Conservation (phyloP, 1,284 basidiomycete species). For the Grifola frondosa region DNA sequence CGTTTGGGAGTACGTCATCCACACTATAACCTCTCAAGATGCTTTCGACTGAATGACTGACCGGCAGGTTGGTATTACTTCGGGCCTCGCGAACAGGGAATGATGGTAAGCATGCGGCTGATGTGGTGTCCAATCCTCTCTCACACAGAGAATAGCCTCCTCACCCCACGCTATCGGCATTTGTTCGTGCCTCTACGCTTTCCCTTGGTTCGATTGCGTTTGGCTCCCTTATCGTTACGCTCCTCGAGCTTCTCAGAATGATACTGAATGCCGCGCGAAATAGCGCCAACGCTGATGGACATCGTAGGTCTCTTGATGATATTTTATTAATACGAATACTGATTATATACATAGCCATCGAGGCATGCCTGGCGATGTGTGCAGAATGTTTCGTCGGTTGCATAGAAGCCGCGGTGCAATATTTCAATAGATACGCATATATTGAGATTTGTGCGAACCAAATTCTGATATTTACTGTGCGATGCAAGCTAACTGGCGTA, state of each 20-base stretch:
- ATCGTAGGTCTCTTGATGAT: conserved; percentile 53
- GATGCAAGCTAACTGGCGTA: not conserved
- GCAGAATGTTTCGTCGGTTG: conserved; percentile 81
- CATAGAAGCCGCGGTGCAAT: conserved; percentile 70
- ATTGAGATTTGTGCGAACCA: conserved; percentile 68
- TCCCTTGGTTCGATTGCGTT: conserved; percentile 90
- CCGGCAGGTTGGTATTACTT: conserved; percentile 69
- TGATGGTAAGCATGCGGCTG: conserved; percentile 47
- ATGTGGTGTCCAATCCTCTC: not conserved
- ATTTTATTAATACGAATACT: too few species aligned
- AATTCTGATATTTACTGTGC: not conserved
- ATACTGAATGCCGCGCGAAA: conserved; percentile 65
- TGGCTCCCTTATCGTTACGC: conserved; percentile 85
- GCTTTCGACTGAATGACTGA: not conserved
- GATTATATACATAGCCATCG: conserved; percentile 45
- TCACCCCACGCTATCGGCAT: conserved; percentile 69
- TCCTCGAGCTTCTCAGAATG: conserved; percentile 76
- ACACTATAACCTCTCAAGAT: not conserved
- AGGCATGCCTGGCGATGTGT: conserved; percentile 74
- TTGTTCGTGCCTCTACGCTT: conserved; percentile 79
- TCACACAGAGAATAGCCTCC: conserved; percentile 53
- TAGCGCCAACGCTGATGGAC: conserved; percentile 71
- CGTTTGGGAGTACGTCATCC: conserved; percentile 48
- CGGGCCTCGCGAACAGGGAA: conserved; percentile 57
- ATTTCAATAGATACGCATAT: conserved; percentile 85